phyloP scores from a whole-genome alignment of 2,329 filamentous ascomycete genomes.

The Aureobasidium uvarum region DNA sequence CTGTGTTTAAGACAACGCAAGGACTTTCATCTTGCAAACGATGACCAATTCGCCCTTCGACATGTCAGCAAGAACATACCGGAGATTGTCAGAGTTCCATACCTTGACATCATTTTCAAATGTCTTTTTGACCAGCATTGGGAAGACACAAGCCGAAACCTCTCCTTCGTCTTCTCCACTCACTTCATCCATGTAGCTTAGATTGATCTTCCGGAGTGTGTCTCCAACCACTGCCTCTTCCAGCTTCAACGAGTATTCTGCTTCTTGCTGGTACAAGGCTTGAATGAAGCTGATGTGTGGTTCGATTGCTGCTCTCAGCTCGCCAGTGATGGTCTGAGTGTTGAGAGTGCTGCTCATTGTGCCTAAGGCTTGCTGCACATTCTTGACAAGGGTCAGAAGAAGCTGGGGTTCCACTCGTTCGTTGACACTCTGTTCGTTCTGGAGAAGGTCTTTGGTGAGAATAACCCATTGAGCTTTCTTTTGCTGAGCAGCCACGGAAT shows the following conservation, averaged over 20 bases:
- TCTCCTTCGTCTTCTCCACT: not conserved
- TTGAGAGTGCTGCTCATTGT: too few species aligned
- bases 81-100: not conserved
- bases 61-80: not conserved
- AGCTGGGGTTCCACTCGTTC: too few species aligned
- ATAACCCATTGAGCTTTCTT: not conserved
- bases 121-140: not conserved
- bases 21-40: not conserved
- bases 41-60: not conserved
- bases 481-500: not conserved
- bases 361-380: too few species aligned
- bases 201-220: not conserved
- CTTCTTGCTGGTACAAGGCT: not conserved
- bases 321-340: too few species aligned
- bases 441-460: not conserved
- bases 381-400: too few species aligned
- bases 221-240: not conserved
- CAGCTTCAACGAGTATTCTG: not conserved
- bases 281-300: not conserved
- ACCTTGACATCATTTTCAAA: not conserved
- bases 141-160: not conserved
- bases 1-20: not conserved
- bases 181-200: not conserved
- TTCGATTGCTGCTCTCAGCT: not conserved
- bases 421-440: not conserved